These are phyloP conservation scores for Wakefieldia striispora DNA, from an alignment of 768 basidiomycete species.

Conservation along the genomic window DNA sequence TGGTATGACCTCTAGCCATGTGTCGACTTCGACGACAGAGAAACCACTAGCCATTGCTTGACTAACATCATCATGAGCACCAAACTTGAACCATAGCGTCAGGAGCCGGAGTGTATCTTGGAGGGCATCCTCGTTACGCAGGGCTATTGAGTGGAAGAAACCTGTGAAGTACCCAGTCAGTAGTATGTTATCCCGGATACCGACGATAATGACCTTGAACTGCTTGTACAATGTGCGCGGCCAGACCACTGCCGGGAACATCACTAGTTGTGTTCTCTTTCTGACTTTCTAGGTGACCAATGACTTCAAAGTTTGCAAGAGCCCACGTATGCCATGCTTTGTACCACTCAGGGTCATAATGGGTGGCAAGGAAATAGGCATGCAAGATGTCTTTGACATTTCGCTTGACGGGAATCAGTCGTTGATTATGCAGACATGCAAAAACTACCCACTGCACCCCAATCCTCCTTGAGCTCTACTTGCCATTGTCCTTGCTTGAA, in stretches of 20 bases:
- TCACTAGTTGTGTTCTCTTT: constrained; percentile 54
- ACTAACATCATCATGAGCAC: constrained; percentile 85
- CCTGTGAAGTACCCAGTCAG: constrained; percentile 42
- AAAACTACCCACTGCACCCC: constrained; percentile 61
- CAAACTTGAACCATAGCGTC: constrained; percentile 98
- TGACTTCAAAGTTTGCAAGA: constrained; percentile 92
- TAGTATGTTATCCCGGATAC: constrained; percentile 2
- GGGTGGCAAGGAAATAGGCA: constrained; percentile 83
- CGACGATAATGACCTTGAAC: constrained; percentile 63
- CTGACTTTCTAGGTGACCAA: constrained; percentile 74
- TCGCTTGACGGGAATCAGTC: constrained; percentile 45
- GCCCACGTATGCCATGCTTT: constrained; percentile 99
- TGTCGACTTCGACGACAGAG: constrained; percentile 88
- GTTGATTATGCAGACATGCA: not conserved
- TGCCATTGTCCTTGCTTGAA: constrained; percentile 98
- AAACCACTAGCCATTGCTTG: constrained; percentile 87
- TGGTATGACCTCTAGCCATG: constrained; percentile 98
- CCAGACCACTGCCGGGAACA: constrained; percentile 59
- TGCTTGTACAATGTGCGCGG: constrained; percentile 85
- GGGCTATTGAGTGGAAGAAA: constrained; percentile 92
- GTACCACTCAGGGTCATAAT: constrained; percentile 94
- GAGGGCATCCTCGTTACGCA: constrained; percentile 85
- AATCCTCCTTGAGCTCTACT: constrained; percentile 71
- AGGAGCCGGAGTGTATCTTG: constrained; percentile 93
- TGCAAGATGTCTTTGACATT: constrained; percentile 80